phyloP scores from a whole-genome alignment of 2,329 filamentous ascomycete species.

The Podosphaera fusca region DNA sequence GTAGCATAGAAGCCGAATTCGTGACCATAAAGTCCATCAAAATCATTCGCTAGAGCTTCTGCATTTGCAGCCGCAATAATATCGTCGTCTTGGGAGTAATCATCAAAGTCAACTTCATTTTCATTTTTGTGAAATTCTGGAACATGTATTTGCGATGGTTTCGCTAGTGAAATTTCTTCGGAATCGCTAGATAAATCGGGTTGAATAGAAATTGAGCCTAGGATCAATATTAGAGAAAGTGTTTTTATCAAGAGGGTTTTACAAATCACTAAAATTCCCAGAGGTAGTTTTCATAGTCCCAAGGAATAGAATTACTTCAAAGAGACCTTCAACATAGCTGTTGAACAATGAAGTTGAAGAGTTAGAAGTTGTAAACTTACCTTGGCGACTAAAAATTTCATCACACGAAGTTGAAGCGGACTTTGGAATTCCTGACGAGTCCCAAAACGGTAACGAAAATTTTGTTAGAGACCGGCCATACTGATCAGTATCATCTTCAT shows the following conservation, averaged over 20 bases:
- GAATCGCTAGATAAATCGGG: not conserved
- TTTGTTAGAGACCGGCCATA: constrained; percentile 34
- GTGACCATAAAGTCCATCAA: constrained; percentile 82
- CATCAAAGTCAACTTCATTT: constrained; percentile 30
- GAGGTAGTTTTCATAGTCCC: no score
- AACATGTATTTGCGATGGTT: constrained; percentile 5
- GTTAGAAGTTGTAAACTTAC: not conserved
- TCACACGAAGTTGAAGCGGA: not conserved
- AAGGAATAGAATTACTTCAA: no score
- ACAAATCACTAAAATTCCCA: no score
- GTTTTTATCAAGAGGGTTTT: not conserved
- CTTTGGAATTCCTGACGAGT: constrained; percentile 8
- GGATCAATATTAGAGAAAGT: constrained; percentile 3
- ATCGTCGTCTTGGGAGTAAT: constrained; percentile 58
- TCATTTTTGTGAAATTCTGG: constrained; percentile 9
- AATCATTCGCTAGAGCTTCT: constrained; percentile 74
- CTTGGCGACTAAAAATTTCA: not conserved
- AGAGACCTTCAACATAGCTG: not conserved
- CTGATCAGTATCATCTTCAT: constrained; percentile 39
- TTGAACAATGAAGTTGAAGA: not conserved
- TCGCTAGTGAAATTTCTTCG: not conserved
- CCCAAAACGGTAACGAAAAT: constrained; percentile 13
- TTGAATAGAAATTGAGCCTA: not conserved
- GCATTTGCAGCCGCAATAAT: constrained; percentile 93
- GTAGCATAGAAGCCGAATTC: constrained; percentile 90